Evolutionary conservation across 2,329 filamentous ascomycete genomes (phyloP), one percentile per base, ranked within the genome.

Genomic region (Fusarium sp.): DNA sequence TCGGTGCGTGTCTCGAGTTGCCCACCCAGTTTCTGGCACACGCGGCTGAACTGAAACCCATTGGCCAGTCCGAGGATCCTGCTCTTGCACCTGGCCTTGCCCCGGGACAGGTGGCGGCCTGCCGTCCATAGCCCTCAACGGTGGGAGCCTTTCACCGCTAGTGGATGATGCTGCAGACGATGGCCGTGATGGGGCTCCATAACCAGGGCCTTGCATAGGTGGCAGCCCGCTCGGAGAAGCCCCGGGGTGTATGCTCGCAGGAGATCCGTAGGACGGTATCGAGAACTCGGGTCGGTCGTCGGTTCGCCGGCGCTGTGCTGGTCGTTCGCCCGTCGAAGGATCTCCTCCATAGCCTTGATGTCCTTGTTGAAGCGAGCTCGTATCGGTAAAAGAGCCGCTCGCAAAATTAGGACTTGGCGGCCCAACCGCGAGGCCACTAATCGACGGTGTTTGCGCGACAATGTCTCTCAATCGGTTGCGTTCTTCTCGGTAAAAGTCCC

Each of bases 401-500:
- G 82, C 79, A 18, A 83, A 80, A 3, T 80, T 79, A 18, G 89
- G 89, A 77, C 88, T 91, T n/a, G 85, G 84, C 9, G 87, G 88
- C 6, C 85, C 87, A 59, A 85, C 86, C 5, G 87, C 88, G 60
- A 86, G 83, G 37, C 90, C 85, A 75, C 86, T 86, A 73, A 89
- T 87, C 33, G 88, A 87, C 3, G 91, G 88, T 5, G 90, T 89
- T 71, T 90, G 88, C 58, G 87, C 83, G 1, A 95, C 85, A 37
- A 94, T 83, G n/a, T 92, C 90, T 61, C 91, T 87, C 71, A 95
- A 88, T 58, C 93, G 90, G 77, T 95, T 92, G 59, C 94, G 87
- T 76, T 97, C 94, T 10, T 86, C 86, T 54, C 91, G 89, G 80
- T 96, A 96, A 80, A 91, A 94, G 68, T 96, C 92, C 33, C 89